Conservation (phyloP, 1,139 yeast genomes). For the Candida sp. region DNA sequence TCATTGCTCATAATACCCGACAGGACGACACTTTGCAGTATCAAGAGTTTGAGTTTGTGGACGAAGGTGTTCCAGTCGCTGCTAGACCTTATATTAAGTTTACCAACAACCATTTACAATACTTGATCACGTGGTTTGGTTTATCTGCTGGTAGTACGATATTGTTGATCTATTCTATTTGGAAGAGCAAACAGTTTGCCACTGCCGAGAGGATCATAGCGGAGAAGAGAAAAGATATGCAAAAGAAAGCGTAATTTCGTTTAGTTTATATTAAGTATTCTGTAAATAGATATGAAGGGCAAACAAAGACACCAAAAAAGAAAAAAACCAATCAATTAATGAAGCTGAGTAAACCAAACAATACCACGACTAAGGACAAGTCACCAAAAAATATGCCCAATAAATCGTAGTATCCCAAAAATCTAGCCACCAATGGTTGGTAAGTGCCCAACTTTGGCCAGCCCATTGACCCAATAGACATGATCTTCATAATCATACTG, state of each 20-base stretch:
- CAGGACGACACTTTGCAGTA: slow-evolving; percentile 40
- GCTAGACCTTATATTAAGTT: slow-evolving; percentile 77
- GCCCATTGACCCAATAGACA: slow-evolving; percentile 39
- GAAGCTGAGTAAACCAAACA: slow-evolving; percentile 43
- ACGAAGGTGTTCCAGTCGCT: slow-evolving; percentile 92
- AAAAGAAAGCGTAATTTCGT: slow-evolving; percentile 13
- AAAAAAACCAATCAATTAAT: slow-evolving; percentile 7
- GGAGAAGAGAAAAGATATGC: slow-evolving; percentile 46
- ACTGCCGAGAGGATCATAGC: slow-evolving; percentile 46
- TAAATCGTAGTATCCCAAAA: slow-evolving; percentile 43
- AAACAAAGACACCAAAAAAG: not conserved
- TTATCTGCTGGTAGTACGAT: slow-evolving; percentile 73
- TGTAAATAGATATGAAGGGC: not conserved
- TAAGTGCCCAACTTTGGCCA: slow-evolving; percentile 36
- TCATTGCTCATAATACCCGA: slow-evolving; percentile 20
- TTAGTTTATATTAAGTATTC: not conserved
- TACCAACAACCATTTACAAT: slow-evolving; percentile 90
- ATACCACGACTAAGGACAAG: slow-evolving; percentile 38
- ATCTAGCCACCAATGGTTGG: slow-evolving; percentile 30
- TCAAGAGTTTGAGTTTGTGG: slow-evolving; percentile 56
- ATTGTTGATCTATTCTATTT: slow-evolving; percentile 48
- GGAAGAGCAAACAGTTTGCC: slow-evolving; percentile 32
- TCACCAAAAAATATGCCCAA: slow-evolving; percentile 43
- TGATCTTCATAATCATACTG: slow-evolving; percentile 31
- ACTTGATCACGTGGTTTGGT: slow-evolving; percentile 95